Conservation (phyloP, 805 yeast species). For the Metschnikowia arizonensis region DNA sequence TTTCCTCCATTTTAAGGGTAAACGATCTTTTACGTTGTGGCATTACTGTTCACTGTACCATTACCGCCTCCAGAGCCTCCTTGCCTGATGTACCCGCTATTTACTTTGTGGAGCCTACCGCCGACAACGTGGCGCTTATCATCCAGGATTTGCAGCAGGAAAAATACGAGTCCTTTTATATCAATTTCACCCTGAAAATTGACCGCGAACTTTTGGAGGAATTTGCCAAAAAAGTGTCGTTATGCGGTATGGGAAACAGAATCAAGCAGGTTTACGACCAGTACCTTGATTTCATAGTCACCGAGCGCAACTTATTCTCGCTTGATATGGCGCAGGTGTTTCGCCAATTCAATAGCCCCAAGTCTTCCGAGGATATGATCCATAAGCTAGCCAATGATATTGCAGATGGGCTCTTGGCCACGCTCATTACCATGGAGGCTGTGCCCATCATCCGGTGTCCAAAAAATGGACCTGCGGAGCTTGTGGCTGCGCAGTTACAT, state of each 20-base stretch:
- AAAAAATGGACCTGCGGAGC: conserved; percentile 91
- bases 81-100: conserved; percentile 93
- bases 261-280: conserved; percentile 92
- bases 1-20: conserved; percentile 88
- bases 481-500: conserved; percentile 85
- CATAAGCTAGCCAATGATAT: conserved; percentile 62
- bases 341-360: conserved; percentile 64
- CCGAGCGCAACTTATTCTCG: conserved; percentile 88
- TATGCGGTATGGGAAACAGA: conserved; percentile 62
- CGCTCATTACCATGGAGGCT: conserved; percentile 69
- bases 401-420: conserved; percentile 76
- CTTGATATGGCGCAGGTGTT: conserved; percentile 66
- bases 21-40: conserved; percentile 89
- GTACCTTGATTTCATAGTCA: conserved; percentile 84
- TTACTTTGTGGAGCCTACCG: conserved; percentile 85
- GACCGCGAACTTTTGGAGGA: conserved; percentile 79
- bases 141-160: conserved; percentile 70
- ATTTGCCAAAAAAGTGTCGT: conserved; percentile 77
- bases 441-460: conserved; percentile 91
- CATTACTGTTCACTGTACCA: conserved; percentile 80
- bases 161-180: conserved; percentile 71
- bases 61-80: conserved; percentile 69
- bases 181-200: conserved; percentile 82
- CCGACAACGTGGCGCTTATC: conserved; percentile 65
- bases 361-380: conserved; percentile 70